A percentile compares a stretch with the other conserved stretches of the same genome.
These are phyloP conservation scores for Prunus armeniaca DNA, from an alignment of 306 rosid species.

Conservation along the genomic window DNA sequence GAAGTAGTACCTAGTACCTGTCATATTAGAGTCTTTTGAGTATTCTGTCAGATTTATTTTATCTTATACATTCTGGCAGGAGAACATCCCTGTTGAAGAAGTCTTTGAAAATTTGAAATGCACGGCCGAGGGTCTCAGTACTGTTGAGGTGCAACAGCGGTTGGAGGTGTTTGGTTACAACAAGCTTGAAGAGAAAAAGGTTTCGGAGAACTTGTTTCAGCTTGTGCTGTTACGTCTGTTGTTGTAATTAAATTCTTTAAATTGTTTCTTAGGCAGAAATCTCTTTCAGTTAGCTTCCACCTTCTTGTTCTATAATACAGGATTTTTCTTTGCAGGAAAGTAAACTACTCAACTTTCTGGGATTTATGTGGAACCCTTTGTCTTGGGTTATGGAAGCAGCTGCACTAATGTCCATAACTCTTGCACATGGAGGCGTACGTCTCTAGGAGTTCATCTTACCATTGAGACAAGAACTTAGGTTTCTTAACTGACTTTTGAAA, in stretches of 20 bases:
- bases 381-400: slow-evolving; percentile 38
- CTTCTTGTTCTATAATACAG: neutral
- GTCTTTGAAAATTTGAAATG: slow-evolving; percentile 24
- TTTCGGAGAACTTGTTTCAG: neutral
- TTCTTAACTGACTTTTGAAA: neutral
- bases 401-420: slow-evolving; percentile 21
- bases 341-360: slow-evolving; percentile 21
- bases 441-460: neutral
- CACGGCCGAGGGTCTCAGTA: slow-evolving; percentile 20
- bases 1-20: neutral
- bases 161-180: slow-evolving; percentile 21
- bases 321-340: slow-evolving; percentile 18
- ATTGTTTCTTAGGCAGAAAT: neutral
- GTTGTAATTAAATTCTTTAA: neutral
- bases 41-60: neutral
- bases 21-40: neutral
- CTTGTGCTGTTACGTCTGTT: neutral
- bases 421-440: slow-evolving; percentile 19
- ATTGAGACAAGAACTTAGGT: neutral
- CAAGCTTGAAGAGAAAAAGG: slow-evolving; percentile 28
- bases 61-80: slow-evolving; percentile 10
- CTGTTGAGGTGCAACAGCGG: slow-evolving; percentile 12
- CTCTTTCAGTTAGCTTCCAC: neutral
- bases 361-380: slow-evolving; percentile 30
- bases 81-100: slow-evolving; percentile 22